These are phyloP conservation scores for Gossypium australe DNA, from an alignment of 345 rosid species.

Conservation along the genomic window DNA sequence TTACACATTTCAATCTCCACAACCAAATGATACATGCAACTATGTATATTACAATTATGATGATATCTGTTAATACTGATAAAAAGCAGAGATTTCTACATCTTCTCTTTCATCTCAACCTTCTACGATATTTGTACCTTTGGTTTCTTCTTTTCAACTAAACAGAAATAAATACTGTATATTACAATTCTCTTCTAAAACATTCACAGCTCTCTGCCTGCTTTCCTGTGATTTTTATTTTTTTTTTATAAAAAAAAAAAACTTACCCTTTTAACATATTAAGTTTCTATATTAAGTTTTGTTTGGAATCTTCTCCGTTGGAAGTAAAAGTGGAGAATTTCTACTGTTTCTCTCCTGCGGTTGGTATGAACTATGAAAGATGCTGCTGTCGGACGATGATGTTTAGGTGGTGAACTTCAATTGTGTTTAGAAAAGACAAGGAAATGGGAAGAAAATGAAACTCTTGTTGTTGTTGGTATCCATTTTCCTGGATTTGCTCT, in stretches of 20 bases:
- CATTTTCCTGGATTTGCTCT: not conserved
- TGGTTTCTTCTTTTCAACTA: constrained; percentile 15
- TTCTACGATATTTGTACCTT: not conserved
- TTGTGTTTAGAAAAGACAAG: not conserved
- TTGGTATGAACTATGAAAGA: constrained; percentile 18
- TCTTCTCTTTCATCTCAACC: constrained; percentile 16
- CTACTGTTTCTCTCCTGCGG: constrained; percentile 23
- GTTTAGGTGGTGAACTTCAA: constrained; percentile 17
- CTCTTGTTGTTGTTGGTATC: constrained; percentile 1
- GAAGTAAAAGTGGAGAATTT: constrained; percentile 21
- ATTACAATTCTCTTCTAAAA: constrained; percentile 30
- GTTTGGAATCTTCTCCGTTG: constrained; percentile 30
- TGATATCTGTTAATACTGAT: not conserved
- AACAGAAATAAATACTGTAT: constrained; percentile 18
- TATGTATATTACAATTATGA: no score
- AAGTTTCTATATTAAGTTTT: constrained; percentile 26
- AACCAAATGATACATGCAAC: no score
- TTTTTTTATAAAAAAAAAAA: constrained; percentile 4
- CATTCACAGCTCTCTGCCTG: constrained; percentile 16
- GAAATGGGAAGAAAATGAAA: constrained; percentile 12
- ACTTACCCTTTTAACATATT: constrained; percentile 27
- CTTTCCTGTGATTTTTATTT: constrained; percentile 27
- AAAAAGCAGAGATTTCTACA: constrained; percentile 22
- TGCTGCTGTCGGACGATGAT: constrained; percentile 21
- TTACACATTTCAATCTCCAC: not conserved